Base-by-base conservation (phyloP, 257 asterid species). In the Capsicum baccatum region DNA sequence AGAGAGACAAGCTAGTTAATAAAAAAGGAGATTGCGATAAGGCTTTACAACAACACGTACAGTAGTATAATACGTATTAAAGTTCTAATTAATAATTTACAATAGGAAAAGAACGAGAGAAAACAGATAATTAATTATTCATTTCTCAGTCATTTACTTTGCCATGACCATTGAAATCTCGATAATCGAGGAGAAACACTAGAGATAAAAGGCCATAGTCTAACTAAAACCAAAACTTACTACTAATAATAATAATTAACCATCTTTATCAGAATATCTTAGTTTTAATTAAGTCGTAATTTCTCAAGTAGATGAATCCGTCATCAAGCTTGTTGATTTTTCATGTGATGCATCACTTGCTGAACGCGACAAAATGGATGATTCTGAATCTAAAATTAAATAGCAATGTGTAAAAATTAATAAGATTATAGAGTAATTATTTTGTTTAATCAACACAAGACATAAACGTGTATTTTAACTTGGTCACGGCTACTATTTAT, bases 301-400 rank as follows among this genome's bases (percentile, higher is more conserved):
- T 12, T 54, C 62, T 63, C 59, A 60, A 37, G 90, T 48, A 70
- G 79, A 80, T 60, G 86, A 67, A 26, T 64, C 87, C 6, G 86
- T 86, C 50, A 84, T 59, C 86, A 81, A 81, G 60, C 67, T 88
- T 35, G 47, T 83, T 10, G 91, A 89, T 82, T 91, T 90, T 83
- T 92, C 97, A 48, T 89, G 83, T 21, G 94, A 91, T 19, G 93
- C 93, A 70, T 92, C 98, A 76, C 97, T 92, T 74, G 81, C 93
- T 19, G 96, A 91, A 47, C 98, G 94, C 42, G 89, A 85, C 57
- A 93, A 85, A 6, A 88, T 84, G 15, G 90, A 88, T 44, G 83
- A 52, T 5, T 35, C 52, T 42, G 68, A 60, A 37, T 37, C 83
- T 13, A 69, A 56, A 83, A 42, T 13, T 2, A 55, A 3, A 39